These are phyloP conservation scores for Fraxinus angustifolia DNA, from an alignment of 305 asterid species.

Conservation along the genomic window DNA sequence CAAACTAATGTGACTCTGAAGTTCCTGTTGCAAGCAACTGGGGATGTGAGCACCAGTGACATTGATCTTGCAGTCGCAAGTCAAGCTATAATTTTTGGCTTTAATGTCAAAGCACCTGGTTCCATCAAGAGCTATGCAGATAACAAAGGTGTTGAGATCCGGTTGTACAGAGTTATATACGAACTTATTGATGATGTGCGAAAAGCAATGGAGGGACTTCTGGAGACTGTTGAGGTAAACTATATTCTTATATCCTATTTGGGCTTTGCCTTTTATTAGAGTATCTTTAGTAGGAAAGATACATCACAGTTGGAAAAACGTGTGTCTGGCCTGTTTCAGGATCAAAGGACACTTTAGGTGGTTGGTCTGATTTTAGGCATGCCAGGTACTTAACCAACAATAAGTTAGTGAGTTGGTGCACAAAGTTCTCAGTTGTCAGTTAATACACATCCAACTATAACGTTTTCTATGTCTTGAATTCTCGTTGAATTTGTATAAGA, in stretches of 20 bases:
- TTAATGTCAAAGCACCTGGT: slow-evolving; percentile 77
- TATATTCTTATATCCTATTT: slow-evolving; percentile 9
- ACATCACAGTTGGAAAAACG: background rate
- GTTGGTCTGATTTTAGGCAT: background rate
- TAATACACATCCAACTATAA: background rate
- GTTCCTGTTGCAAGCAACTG: slow-evolving; percentile 86
- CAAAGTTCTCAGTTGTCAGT: background rate
- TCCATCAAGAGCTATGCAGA: slow-evolving; percentile 83
- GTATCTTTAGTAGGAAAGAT: background rate
- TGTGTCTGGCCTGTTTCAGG: background rate
- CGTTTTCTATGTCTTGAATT: background rate
- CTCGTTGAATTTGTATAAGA: background rate
- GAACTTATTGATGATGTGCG: slow-evolving; percentile 94
- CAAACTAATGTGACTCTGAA: slow-evolving; percentile 86
- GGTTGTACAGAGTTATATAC: slow-evolving; percentile 75
- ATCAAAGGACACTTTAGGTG: background rate
- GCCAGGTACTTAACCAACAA: background rate
- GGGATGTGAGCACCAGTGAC: slow-evolving; percentile 84
- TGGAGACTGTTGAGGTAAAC: slow-evolving; percentile 84
- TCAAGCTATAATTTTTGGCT: slow-evolving; percentile 83
- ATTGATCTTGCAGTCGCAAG: slow-evolving; percentile 94
- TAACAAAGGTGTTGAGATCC: slow-evolving; percentile 69
- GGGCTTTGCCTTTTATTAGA: background rate
- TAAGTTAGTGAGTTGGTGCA: background rate
- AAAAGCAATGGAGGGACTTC: slow-evolving; percentile 94